Evolutionary conservation across 2,329 filamentous ascomycete species (phyloP).

Genomic region (Colletotrichum cordylinicola): DNA sequence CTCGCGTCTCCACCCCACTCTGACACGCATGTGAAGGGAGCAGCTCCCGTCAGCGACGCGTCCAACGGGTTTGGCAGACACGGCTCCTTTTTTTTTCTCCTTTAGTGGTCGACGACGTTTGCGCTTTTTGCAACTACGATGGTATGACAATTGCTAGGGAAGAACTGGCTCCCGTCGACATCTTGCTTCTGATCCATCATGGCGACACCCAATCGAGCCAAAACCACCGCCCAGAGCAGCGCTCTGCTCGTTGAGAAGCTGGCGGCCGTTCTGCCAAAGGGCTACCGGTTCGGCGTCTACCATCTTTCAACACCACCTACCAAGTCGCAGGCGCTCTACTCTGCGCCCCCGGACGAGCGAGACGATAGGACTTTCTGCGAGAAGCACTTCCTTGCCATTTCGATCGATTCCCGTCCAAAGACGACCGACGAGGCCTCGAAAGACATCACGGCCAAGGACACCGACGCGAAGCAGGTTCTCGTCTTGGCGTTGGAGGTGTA

Average conservation of each 20-base stretch:
- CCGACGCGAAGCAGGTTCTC: constrained; percentile 58
- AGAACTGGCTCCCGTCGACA: not conserved
- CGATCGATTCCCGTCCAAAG: constrained; percentile 41
- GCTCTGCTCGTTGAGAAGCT: constrained; percentile 43
- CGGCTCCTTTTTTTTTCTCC: not conserved
- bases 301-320: constrained; percentile 88
- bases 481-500: constrained; percentile 87
- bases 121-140: not conserved
- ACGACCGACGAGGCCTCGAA: constrained; percentile 27
- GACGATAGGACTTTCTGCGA: constrained; percentile 85
- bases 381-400: constrained; percentile 73
- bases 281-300: constrained; percentile 70
- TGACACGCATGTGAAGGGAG: constrained; percentile 10
- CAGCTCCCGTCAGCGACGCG: constrained; percentile 1
- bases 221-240: constrained; percentile 28
- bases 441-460: constrained; percentile 22
- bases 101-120: not conserved
- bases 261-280: constrained; percentile 58
- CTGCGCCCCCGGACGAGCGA: constrained; percentile 73
- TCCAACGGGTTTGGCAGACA: not conserved
- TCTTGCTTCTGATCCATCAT: constrained; percentile 25
- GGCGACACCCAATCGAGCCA: constrained; percentile 13
- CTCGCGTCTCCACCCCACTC: not conserved
- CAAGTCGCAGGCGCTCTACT: constrained; percentile 77
- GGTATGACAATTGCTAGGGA: not conserved